phyloP scores from a whole-genome alignment of 345 rosid species.

The Zanthoxylum bungeanum region DNA sequence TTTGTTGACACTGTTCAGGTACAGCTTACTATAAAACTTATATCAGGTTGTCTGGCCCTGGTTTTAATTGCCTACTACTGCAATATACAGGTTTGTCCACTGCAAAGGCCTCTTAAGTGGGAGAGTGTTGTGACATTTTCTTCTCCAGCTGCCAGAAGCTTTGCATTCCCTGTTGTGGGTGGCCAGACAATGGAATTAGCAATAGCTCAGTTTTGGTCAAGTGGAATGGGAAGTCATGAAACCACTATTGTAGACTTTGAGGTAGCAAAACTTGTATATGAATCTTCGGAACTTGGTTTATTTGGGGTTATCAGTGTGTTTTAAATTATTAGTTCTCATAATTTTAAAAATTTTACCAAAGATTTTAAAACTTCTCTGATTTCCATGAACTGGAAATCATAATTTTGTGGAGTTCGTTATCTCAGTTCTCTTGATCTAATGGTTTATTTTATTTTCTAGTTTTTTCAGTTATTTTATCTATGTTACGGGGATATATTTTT shows the following conservation, averaged over 20 bases:
- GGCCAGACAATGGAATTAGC: conserved; percentile 95
- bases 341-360: background rate
- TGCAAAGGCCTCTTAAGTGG: conserved; percentile 93
- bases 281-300: background rate
- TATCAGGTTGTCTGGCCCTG: conserved; percentile 9
- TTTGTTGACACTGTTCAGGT: conserved; percentile 93
- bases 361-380: background rate
- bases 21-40: conserved; percentile 13
- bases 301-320: background rate
- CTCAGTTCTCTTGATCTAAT: background rate
- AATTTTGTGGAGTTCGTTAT: background rate
- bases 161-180: conserved; percentile 71
- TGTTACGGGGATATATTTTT: too few relatives aligned
- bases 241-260: conserved; percentile 79
- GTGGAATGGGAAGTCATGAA: conserved; percentile 95
- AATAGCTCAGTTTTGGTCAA: conserved; percentile 96
- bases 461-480: background rate
- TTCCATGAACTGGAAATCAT: background rate
- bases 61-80: conserved; percentile 27
- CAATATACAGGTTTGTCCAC: conserved; percentile 73
- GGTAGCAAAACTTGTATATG: conserved; percentile 39
- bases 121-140: conserved; percentile 69
- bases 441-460: background rate
- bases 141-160: conserved; percentile 79
- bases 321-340: background rate